A percentile compares a stretch with the other conserved stretches of the same genome.
Conservation (phyloP, 2,329 filamentous ascomycete species). For the Aspergillus fijiensis region DNA sequence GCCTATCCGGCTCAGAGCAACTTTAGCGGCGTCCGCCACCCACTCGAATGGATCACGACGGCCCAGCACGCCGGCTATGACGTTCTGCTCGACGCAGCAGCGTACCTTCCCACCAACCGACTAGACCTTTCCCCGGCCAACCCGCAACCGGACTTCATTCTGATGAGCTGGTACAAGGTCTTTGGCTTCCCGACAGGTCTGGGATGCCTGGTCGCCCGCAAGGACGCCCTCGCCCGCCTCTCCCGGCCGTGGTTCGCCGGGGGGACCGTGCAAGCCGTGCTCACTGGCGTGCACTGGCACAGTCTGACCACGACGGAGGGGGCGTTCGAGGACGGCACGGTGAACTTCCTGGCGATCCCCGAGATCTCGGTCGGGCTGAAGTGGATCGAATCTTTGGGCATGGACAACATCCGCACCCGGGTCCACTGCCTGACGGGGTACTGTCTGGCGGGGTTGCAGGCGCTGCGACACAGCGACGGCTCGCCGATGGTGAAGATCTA, state of each 20-base stretch:
- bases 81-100: conserved; percentile 11
- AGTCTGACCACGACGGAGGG: conserved; percentile 2
- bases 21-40: conserved; percentile 13
- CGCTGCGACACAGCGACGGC: conserved; percentile 7
- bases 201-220: conserved; percentile 11
- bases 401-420: conserved; percentile 6
- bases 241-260: conserved; percentile 14
- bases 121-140: conserved; percentile 3
- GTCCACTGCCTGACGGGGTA: conserved; percentile 12
- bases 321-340: conserved; percentile 12
- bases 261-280: conserved; percentile 4
- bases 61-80: conserved; percentile 10
- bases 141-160: conserved; percentile 9
- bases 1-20: conserved; percentile 16
- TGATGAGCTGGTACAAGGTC: conserved; percentile 15
- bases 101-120: conserved; percentile 9
- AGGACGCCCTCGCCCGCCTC: conserved; percentile 6
- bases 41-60: conserved; percentile 9
- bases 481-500: conserved; percentile 6
- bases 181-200: conserved; percentile 12
- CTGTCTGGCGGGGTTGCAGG: conserved; percentile 7
- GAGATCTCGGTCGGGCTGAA: conserved; percentile 9
- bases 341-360: conserved; percentile 11
- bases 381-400: conserved; percentile 5
- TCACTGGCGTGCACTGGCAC: conserved; percentile 4